Evolutionary conservation across 2,329 filamentous ascomycete genomes (phyloP), one percentile per base, ranked within the genome.

Genomic region (Phyllosticta ampelicida): DNA sequence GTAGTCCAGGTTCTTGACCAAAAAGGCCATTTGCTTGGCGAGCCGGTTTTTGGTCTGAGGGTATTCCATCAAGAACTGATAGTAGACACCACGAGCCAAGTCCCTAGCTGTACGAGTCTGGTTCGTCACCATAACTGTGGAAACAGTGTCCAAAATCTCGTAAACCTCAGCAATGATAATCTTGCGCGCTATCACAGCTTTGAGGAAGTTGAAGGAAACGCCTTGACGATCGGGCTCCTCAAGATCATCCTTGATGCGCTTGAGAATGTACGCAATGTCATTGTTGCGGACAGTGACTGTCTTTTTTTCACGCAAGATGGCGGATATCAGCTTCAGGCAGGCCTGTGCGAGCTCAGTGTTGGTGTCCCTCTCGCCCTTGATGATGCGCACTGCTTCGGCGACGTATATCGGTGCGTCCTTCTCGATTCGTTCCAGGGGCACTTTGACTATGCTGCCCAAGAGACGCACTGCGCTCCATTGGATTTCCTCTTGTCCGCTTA

Each of bases 1-100:
- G 70, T 96, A 99, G 60, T 92, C 86, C 63, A 99, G 77, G 67
- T 99, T 99, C 65, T 89, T 88, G 54, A 95, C 82, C 53, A 99
- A 79, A 69, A 97, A 99, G 58, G 81, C 84, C 54, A 96, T 80
- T 68, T 97, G 92, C 70, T 95, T 95, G 48, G 83, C 81, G 85
- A 94, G 95, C 13, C 94, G 82, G 62, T 85, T 87, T 72, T 90
- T 91, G 66, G 87, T 90, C 70, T 97, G 94, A 0, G 94, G 92
- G 67, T 96, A 99, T 56, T 96, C 90, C 63, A 91, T 84, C 58
- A 99, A 77, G 74, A 99, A 99, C 64, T 96, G 90, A 71, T 96
- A 87, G 72, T 95, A 99, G 13, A 90, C 87, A 19, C 90, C 90
- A 59, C 94, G 82, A 13, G 92, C 91, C 44, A 95, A 78, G 69